These are phyloP conservation scores for Lipomyces starkeyi DNA, from an alignment of 805 yeast species.

Conservation along the genomic window DNA sequence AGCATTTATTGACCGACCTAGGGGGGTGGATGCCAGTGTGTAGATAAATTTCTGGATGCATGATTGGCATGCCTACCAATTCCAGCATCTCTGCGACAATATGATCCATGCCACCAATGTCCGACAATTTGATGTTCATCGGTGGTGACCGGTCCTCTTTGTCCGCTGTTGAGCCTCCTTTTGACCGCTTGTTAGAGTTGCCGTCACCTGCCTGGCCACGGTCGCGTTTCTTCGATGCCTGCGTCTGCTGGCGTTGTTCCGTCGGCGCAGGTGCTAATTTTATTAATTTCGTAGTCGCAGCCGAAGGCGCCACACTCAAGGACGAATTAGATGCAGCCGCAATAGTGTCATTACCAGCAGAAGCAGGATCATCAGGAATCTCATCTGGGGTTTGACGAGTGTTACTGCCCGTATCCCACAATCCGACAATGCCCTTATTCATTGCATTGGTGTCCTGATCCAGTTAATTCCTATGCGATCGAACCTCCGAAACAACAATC, in stretches of 20 bases:
- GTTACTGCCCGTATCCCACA: conserved; percentile 57
- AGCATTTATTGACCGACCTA: conserved; percentile 14
- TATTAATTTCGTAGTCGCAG: conserved; percentile 4
- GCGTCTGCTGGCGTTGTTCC: background rate
- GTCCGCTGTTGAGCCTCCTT: conserved; percentile 53
- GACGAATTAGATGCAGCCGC: background rate
- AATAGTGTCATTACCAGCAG: background rate
- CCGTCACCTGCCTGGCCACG: conserved; percentile 43
- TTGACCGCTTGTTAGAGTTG: conserved; percentile 58
- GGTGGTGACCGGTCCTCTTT: conserved; percentile 59
- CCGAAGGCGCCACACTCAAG: background rate
- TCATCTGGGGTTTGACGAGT: conserved; percentile 39
- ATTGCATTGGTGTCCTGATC: conserved; percentile 62
- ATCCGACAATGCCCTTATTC: conserved; percentile 74
- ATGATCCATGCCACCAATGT: conserved; percentile 87
- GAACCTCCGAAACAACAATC: conserved; percentile 23
- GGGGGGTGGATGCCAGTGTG: conserved; percentile 95
- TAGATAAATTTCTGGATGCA: conserved; percentile 88
- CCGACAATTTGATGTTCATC: conserved; percentile 68
- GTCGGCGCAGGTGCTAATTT: no score
- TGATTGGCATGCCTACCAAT: conserved; percentile 85
- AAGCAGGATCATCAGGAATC: conserved; percentile 17
- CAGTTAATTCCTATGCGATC: background rate
- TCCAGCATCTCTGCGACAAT: conserved; percentile 89
- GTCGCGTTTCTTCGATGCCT: conserved; percentile 40